Conservation (phyloP, 257 asterid species). For the Solanum corneliomulleri region DNA sequence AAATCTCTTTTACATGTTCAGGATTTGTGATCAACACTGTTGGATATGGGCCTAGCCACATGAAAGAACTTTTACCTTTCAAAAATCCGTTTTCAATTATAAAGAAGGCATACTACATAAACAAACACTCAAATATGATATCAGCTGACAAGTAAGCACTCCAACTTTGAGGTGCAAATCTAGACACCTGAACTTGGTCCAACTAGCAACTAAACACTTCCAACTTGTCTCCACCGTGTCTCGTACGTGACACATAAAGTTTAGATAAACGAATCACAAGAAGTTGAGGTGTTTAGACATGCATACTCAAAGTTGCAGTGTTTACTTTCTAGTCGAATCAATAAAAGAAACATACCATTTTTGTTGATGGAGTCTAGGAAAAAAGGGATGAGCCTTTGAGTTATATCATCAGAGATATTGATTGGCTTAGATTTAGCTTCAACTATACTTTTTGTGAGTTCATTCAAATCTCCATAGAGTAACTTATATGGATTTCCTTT, state of each 20-base stretch:
- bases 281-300: background rate
- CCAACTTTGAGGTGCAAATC: background rate
- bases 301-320: background rate
- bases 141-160: background rate
- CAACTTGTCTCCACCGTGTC: background rate
- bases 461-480: constrained; percentile 24
- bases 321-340: background rate
- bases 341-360: constrained; percentile 20
- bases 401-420: constrained; percentile 18
- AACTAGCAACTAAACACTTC: background rate
- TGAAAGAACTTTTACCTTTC: constrained; percentile 27
- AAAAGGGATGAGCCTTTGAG: constrained; percentile 21
- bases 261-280: too few relatives aligned
- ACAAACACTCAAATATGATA: background rate
- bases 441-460: background rate
- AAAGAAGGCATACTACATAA: background rate
- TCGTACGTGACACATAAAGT: background rate
- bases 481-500: constrained; percentile 22
- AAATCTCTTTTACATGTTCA: constrained; percentile 35
- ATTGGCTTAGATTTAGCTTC: constrained; percentile 24
- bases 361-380: background rate
- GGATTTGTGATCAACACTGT: constrained; percentile 20
- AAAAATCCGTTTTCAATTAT: background rate
- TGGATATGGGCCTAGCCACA: constrained; percentile 53
- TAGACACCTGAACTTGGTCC: background rate